Evolutionary conservation across 2,329 filamentous ascomycete species (phyloP), one percentile per base, ranked within the genome.

Genomic region (Mycosphaerella arachidis): DNA sequence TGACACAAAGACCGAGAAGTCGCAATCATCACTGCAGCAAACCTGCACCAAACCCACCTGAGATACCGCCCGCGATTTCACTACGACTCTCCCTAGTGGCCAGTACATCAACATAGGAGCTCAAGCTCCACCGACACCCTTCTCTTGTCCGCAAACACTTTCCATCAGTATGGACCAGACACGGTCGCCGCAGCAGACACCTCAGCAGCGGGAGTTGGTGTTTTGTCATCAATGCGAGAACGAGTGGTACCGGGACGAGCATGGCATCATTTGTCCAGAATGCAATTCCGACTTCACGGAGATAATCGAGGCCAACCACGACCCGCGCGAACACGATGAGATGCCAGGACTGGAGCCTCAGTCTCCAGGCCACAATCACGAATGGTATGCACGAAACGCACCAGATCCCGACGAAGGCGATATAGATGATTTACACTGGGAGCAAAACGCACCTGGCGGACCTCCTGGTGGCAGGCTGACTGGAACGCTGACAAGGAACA

Each of bases 201-300:
- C 63, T 31, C 62, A 60, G 43, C 62, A 68, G 55, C 81, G 85
- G 64, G 90, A 96, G 71, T 84, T 93, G 65, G 87, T 97, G 57
- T 95, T 84, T 74, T 99, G 94, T 75, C 91, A 97, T 75, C 78
- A 82, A 61, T 97, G 94, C 77, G 74, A 82, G 55, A 78, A 89
- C 64, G 88, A 96, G 73, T 97, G 92, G 91, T 90, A 88, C 70
- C 81, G 85, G 61, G 84, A 90, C 61, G 83, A 89, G 64, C 80
- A 83, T 65, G 86, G 82, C 29, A 76, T 96, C 63, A 78, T 77
- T 16, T 99, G 94, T 72, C 91, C 92, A 16, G 75, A 78, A n/a
- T 99, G 94, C 72, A 73, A 81, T 4, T 86, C 86, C 40, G 91
- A 96, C 20, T 87, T 91, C 66, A 91, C 86, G 16, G 92, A 99